A percentile compares a stretch with the other conserved stretches of the same genome.
Conservation (phyloP, 2,329 filamentous ascomycete species). For the Furcasterigmium furcatum region DNA sequence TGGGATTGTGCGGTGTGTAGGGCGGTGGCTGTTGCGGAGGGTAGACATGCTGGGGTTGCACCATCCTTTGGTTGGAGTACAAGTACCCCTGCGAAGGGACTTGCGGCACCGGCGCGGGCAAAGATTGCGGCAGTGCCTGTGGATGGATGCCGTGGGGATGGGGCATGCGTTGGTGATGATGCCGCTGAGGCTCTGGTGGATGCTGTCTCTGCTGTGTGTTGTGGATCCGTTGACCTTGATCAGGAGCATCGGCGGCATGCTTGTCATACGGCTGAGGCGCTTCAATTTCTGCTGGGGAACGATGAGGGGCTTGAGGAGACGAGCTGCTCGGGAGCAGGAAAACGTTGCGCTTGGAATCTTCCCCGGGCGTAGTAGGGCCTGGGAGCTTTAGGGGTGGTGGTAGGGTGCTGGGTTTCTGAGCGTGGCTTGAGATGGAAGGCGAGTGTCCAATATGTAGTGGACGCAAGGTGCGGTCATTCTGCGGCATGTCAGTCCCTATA, state of each 20-base stretch:
- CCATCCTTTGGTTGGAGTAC: too few relatives aligned
- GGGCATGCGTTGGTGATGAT: conserved; percentile 11
- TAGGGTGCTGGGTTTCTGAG: neutral
- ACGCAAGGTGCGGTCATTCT: conserved; percentile 25
- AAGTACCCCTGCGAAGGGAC: too few relatives aligned
- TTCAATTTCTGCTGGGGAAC: too few relatives aligned
- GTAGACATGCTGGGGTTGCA: conserved; percentile 8
- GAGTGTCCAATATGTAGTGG: conserved; percentile 10
- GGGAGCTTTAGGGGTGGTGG: neutral
- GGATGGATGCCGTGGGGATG: conserved; percentile 1
- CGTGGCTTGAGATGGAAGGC: neutral
- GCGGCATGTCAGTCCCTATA: neutral
- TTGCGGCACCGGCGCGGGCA: too few relatives aligned
- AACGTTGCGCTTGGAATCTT: conserved; percentile 17
- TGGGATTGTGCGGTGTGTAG: conserved; percentile 24
- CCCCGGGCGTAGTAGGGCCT: conserved; percentile 2
- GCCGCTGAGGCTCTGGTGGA: conserved; percentile 9
- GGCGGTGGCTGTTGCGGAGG: conserved; percentile 11
- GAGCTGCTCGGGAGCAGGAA: conserved; percentile 13
- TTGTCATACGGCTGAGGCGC: too few relatives aligned
- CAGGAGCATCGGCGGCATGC: neutral
- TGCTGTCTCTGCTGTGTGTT: conserved; percentile 5
- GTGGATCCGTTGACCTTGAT: neutral
- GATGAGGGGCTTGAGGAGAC: conserved; percentile 2
- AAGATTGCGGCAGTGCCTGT: too few relatives aligned